Percentiles rank a stretch among this genome's conserved stretches.
phyloP scores from a whole-genome alignment of 305 asterid genomes.

The Stenogyne calaminthoides region DNA sequence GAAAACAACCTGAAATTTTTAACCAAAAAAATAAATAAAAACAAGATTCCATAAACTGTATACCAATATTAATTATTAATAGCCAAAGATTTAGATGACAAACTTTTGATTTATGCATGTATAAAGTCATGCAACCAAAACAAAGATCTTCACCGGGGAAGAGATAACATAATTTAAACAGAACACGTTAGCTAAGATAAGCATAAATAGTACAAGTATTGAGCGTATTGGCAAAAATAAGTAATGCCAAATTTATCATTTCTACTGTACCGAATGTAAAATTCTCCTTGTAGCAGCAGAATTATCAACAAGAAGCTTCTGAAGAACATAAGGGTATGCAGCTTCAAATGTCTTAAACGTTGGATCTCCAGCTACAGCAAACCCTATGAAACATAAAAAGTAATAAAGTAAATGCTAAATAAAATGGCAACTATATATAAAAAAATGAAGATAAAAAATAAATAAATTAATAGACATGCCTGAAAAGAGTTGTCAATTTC shows the following conservation, averaged over 20 bases:
- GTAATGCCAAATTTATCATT: neutral
- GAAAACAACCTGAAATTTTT: conserved; percentile 66
- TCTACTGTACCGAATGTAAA: conserved; percentile 68
- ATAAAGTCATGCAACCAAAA: neutral
- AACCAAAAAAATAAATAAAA: conserved; percentile 28
- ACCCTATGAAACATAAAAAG: conserved; percentile 50
- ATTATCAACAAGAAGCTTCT: conserved; percentile 90
- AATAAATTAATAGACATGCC: neutral
- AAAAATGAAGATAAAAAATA: too few species aligned
- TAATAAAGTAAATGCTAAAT: conserved; percentile 15
- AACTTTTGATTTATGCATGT: neutral
- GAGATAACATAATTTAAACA: neutral
- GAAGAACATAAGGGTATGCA: conserved; percentile 90
- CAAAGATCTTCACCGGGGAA: conserved; percentile 6
- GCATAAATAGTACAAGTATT: neutral
- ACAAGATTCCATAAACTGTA: conserved; percentile 7
- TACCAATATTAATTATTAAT: neutral
- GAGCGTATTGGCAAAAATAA: conserved; percentile 1
- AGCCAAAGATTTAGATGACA: conserved; percentile 11
- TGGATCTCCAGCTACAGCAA: conserved; percentile 96
- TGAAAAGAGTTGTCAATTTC: neutral
- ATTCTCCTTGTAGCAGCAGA: conserved; percentile 73
- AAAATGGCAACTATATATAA: neutral
- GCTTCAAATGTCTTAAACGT: conserved; percentile 90
- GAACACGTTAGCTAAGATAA: conserved; percentile 9